A percentile compares a stretch with the other conserved stretches of the same genome.
phyloP scores from a whole-genome alignment of 768 basidiomycete genomes.

The Collybiopsis luxurians region DNA sequence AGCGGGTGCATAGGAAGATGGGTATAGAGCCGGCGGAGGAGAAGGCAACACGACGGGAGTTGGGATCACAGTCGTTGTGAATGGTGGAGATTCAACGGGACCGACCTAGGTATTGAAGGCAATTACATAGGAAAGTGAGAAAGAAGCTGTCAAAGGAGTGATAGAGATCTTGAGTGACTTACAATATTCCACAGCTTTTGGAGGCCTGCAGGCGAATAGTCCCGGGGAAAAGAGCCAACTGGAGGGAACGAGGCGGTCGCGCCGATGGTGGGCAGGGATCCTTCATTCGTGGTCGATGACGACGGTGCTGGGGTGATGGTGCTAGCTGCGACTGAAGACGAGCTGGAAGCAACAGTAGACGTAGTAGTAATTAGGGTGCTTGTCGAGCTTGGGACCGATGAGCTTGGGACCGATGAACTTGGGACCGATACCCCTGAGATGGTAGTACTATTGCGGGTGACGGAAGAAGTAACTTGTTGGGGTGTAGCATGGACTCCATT shows the following conservation, averaged over 20 bases:
- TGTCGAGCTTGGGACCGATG: neutral
- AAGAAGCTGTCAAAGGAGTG: neutral
- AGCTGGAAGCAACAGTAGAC: neutral
- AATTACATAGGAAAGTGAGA: neutral
- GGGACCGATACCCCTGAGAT: neutral
- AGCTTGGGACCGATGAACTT: neutral
- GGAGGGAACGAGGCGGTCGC: slow-evolving; percentile 28
- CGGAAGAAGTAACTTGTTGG: neutral
- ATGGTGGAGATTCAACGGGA: slow-evolving; percentile 39
- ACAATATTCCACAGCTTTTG: slow-evolving; percentile 42
- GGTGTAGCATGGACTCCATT: neutral
- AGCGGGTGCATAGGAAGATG: slow-evolving; percentile 41
- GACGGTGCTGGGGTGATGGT: neutral
- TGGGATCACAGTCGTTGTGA: slow-evolving; percentile 43
- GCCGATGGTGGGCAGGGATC: neutral
- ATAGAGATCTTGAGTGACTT: slow-evolving; percentile 1
- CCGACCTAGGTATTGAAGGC: slow-evolving; percentile 31
- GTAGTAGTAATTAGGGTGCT: neutral
- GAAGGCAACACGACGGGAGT: slow-evolving; percentile 38
- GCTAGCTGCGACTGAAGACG: neutral
- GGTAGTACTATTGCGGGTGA: neutral
- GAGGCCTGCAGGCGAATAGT: slow-evolving; percentile 37
- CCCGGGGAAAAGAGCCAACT: slow-evolving; percentile 36
- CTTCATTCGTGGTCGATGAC: neutral
- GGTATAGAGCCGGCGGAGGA: slow-evolving; percentile 42